Percentiles rank a stretch among this genome's conserved stretches.
These are phyloP conservation scores for Hypoxylon rickii DNA, from an alignment of 495 filamentous ascomycete genomes.

Conservation along the genomic window DNA sequence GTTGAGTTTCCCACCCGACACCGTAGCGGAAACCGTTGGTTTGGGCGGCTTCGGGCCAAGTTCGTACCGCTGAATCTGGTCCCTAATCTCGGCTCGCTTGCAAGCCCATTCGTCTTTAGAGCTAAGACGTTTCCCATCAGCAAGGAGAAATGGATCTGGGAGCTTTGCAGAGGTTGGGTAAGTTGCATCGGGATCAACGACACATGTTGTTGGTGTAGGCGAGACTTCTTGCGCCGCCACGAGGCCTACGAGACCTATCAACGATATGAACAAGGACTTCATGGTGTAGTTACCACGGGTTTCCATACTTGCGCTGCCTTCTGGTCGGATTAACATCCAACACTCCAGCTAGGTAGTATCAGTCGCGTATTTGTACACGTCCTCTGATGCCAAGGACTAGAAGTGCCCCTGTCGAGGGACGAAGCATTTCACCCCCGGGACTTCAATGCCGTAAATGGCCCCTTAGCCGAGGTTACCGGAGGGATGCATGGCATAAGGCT, in stretches of 20 bases:
- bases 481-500: too few relatives aligned
- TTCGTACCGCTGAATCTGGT: conserved; percentile 5
- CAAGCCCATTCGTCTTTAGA: conserved; percentile 13
- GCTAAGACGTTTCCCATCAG: conserved; percentile 5
- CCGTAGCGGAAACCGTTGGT: conserved; percentile 31
- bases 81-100: conserved; percentile 14
- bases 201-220: conserved; percentile 1
- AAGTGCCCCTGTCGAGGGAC: too few relatives aligned
- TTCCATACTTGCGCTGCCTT: too few relatives aligned
- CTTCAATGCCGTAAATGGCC: too few relatives aligned
- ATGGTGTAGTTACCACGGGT: neutral
- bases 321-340: too few relatives aligned
- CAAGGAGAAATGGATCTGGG: conserved; percentile 15
- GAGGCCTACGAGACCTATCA: neutral
- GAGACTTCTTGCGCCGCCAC: conserved; percentile 1
- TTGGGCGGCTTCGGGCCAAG: conserved; percentile 13
- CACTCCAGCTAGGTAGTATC: too few relatives aligned
- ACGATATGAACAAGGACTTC: neutral
- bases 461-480: too few relatives aligned
- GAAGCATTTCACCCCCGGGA: too few relatives aligned
- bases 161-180: conserved; percentile 7
- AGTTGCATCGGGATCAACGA: neutral
- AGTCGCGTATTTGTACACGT: neutral
- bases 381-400: too few relatives aligned
- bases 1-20: conserved; percentile 24